Evolutionary conservation across 257 asterid genomes (phyloP).

Genomic region (Gentiana macrophylla): DNA sequence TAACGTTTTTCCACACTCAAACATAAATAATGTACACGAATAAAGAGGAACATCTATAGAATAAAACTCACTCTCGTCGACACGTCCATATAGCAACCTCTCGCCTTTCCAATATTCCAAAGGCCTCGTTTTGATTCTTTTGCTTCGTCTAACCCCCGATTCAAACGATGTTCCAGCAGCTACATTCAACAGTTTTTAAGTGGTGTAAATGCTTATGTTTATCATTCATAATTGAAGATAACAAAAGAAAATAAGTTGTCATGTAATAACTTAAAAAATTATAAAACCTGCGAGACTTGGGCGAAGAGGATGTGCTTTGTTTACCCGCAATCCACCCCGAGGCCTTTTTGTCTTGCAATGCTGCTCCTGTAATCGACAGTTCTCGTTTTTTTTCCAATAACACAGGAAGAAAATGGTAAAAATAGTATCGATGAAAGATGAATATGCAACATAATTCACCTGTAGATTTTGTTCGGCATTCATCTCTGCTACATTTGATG

Average conservation of each 20-base stretch:
- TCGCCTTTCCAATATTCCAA: slow-evolving; percentile 92
- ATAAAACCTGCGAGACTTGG: slow-evolving; percentile 76
- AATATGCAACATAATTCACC: slow-evolving; percentile 31
- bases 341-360: slow-evolving; percentile 14
- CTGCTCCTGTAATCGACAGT: slow-evolving; percentile 3
- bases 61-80: slow-evolving; percentile 49
- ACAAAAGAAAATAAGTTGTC: neutral
- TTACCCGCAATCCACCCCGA: slow-evolving; percentile 15
- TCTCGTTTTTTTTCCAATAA: neutral
- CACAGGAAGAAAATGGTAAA: neutral
- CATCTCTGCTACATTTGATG: slow-evolving; percentile 18
- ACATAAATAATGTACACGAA: too few species aligned
- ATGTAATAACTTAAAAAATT: slow-evolving; percentile 1
- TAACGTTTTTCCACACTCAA: too few species aligned
- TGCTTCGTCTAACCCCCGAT: slow-evolving; percentile 78
- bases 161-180: slow-evolving; percentile 69
- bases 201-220: slow-evolving; percentile 12
- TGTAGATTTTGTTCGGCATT: slow-evolving; percentile 24
- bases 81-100: slow-evolving; percentile 59
- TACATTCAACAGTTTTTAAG: slow-evolving; percentile 21
- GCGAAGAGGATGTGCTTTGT: slow-evolving; percentile 25
- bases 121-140: slow-evolving; percentile 72
- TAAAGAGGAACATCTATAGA: neutral
- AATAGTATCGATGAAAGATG: slow-evolving; percentile 2
- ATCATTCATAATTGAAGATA: slow-evolving; percentile 3